Percentiles rank a stretch among this genome's conserved stretches.
phyloP scores from a whole-genome alignment of 2,329 filamentous ascomycete genomes.

The Aspergillus brasiliensis region DNA sequence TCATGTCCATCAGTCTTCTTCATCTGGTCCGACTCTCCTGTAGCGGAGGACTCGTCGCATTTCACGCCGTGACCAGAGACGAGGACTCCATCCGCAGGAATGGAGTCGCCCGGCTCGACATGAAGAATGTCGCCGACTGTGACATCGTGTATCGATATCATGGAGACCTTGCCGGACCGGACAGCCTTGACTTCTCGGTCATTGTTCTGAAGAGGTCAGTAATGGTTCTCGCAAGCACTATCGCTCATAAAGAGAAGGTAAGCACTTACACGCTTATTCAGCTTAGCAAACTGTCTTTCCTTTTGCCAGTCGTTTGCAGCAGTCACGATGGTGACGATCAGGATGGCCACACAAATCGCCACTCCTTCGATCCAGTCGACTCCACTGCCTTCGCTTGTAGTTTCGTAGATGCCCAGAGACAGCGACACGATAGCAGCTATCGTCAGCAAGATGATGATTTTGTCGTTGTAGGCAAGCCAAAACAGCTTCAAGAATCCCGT shows the following conservation, averaged over 20 bases:
- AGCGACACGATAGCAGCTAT: constrained; percentile 69
- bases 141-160: constrained; percentile 67
- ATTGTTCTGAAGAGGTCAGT: constrained; percentile 55
- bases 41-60: constrained; percentile 74
- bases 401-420: constrained; percentile 69
- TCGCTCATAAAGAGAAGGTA: background rate
- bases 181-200: constrained; percentile 68
- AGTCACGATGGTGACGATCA: constrained; percentile 65
- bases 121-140: constrained; percentile 71
- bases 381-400: constrained; percentile 52
- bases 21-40: constrained; percentile 72
- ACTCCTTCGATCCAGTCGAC: constrained; percentile 70
- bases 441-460: constrained; percentile 70
- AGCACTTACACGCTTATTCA: constrained; percentile 53
- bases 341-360: constrained; percentile 65
- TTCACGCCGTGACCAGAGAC: constrained; percentile 67
- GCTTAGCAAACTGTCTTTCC: constrained; percentile 64
- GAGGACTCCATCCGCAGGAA: constrained; percentile 71
- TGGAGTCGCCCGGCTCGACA: constrained; percentile 68
- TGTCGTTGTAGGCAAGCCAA: constrained; percentile 74
- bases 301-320: constrained; percentile 70
- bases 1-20: constrained; percentile 65
- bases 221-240: background rate
- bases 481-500: constrained; percentile 62
- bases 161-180: constrained; percentile 65